Evolutionary conservation across 768 basidiomycete species (phyloP).

Genomic region (Cyclocybe aegerita): DNA sequence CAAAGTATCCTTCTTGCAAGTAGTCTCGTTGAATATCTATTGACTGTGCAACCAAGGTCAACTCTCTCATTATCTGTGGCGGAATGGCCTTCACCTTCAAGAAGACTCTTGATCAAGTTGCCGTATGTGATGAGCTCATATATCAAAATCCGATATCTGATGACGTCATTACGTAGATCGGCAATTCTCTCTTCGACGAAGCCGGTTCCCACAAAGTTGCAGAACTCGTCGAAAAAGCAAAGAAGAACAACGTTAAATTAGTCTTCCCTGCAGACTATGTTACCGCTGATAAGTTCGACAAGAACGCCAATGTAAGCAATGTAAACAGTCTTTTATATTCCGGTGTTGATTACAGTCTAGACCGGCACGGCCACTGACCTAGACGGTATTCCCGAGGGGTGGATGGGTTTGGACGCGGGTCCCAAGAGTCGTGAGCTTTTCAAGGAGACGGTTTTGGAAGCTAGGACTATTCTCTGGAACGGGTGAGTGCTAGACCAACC

Average conservation of each 20-base stretch:
- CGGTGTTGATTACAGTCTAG: conserved; percentile 21
- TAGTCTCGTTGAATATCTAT: not conserved
- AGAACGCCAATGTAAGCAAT: conserved; percentile 74
- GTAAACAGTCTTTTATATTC: not conserved
- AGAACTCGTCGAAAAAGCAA: conserved; percentile 86
- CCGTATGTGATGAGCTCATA: conserved; percentile 41
- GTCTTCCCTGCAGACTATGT: conserved; percentile 96
- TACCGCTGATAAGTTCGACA: conserved; percentile 93
- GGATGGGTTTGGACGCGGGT: conserved; percentile 96
- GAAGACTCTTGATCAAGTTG: conserved; percentile 81
- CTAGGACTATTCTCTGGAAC: conserved; percentile 98
- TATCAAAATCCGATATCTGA: conserved; percentile 7
- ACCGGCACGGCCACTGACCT: conserved; percentile 73
- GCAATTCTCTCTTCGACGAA: conserved; percentile 90
- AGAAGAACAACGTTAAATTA: conserved; percentile 87
- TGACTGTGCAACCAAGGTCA: conserved; percentile 54
- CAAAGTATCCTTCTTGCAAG: conserved; percentile 54
- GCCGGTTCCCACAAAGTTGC: conserved; percentile 86
- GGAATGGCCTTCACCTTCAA: conserved; percentile 99
- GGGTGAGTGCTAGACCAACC: conserved; percentile 47
- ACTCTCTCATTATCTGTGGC: conserved; percentile 94
- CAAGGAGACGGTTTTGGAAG: conserved; percentile 73
- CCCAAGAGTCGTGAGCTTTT: conserved; percentile 81
- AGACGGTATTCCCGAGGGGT: conserved; percentile 87
- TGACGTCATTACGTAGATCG: conserved; percentile 61